These are phyloP conservation scores for Diaporthe caulivora DNA, from an alignment of 2,329 filamentous ascomycete species.

Conservation along the genomic window DNA sequence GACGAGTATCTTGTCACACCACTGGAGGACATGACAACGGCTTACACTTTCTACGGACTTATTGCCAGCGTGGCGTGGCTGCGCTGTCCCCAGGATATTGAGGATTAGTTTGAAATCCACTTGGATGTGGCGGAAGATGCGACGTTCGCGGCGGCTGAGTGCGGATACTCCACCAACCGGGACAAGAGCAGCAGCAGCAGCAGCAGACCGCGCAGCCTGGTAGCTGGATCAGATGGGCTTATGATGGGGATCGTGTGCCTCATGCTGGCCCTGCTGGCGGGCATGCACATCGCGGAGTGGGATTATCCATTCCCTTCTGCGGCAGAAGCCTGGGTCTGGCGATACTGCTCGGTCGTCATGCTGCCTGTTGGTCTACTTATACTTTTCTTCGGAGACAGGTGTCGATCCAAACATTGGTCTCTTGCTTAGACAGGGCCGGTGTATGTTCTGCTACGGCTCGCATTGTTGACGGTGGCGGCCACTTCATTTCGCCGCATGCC, in stretches of 20 bases:
- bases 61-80: not conserved
- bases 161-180: not conserved
- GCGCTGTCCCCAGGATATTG: conserved; percentile 2
- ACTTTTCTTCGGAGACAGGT: conserved; percentile 2
- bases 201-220: too few relatives aligned
- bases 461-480: not conserved
- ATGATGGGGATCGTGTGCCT: conserved; percentile 1
- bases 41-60: not conserved
- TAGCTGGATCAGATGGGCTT: not conserved
- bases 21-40: conserved; percentile 1
- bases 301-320: not conserved
- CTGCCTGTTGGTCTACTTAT: conserved; percentile 5
- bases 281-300: not conserved
- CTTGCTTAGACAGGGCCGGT: not conserved
- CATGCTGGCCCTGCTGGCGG: not conserved
- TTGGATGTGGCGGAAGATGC: not conserved
- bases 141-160: not conserved
- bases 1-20: not conserved
- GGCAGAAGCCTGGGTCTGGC: not conserved
- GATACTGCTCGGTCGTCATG: not conserved
- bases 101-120: conserved; percentile 1
- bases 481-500: conserved; percentile 2
- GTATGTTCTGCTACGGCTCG: not conserved
- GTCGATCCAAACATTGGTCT: not conserved
- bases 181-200: not conserved